Base-by-base conservation (phyloP, 768 basidiomycete species). In the Lentinula sp. region DNA sequence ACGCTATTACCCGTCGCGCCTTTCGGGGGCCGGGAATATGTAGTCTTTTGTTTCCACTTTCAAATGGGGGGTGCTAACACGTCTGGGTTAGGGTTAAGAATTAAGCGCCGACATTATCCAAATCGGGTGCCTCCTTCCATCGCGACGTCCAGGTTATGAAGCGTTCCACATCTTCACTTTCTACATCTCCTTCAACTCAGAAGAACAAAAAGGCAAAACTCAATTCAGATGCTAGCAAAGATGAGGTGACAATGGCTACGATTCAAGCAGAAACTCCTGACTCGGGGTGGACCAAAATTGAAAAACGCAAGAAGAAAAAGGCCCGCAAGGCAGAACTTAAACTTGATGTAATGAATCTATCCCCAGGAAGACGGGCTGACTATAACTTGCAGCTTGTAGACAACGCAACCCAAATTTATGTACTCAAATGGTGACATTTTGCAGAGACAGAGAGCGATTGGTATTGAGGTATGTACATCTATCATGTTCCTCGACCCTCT, bases 341-440 rank as follows among this genome's bases (percentile, higher is more conserved):
- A 69, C 68, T 76, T 43, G 82, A 86, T 71, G 89, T 90, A 75
- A 75, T 85, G 81, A 65, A 49, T 49, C 57, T 63, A 65, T 51
- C 15, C 57, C 54, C 55, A 58, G 53, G 3, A 28, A 57, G 59
- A 59, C 9, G 39, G 34, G 45, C 11, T n/a, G 9, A 55, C 61
- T 61, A 48, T 62, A 68, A 66, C 65, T 64, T 8, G 32, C 16
- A 50, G 11, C 34, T 35, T n/a, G 21, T 45, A 87, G 81, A 70
- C 75, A 13, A 79, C 74, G n/a, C 79, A 81, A 42, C 90, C 93
- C 0, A 74, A 82, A 60, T 95, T 96, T 71, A 84, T 93, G 80
- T 96, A 94, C 65, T 83, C 84, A 39, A 89, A 86, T 65, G 74
- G 76, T 13, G 92, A 93, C 63, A 95, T 95, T 61, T 66, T 80